Conservation (phyloP, 768 basidiomycete genomes). For the Leucosporidium scottii region DNA sequence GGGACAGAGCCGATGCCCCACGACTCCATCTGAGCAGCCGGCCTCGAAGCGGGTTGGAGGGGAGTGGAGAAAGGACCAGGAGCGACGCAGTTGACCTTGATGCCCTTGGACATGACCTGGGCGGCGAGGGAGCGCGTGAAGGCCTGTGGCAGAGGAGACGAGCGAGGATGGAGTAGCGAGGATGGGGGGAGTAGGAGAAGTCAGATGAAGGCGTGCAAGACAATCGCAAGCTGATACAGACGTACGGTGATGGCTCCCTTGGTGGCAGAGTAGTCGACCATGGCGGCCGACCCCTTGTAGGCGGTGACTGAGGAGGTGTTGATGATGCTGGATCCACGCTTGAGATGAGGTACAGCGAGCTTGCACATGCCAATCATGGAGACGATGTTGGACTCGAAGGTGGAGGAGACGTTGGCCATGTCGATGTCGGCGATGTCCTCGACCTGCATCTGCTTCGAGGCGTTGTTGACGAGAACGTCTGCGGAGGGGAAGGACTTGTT, state of each 20-base stretch:
- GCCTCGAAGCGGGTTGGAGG: slow-evolving; percentile 54
- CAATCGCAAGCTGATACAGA: slow-evolving; percentile 11
- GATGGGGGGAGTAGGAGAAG: background rate
- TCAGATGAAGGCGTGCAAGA: slow-evolving; percentile 11
- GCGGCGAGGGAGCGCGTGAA: slow-evolving; percentile 55
- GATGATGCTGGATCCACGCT: slow-evolving; percentile 56
- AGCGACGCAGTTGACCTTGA: slow-evolving; percentile 52
- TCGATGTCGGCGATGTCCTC: slow-evolving; percentile 41
- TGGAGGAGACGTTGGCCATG: slow-evolving; percentile 52
- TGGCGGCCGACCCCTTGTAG: slow-evolving; percentile 40
- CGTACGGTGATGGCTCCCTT: slow-evolving; percentile 50
- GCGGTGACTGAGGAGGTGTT: slow-evolving; percentile 58
- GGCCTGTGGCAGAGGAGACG: slow-evolving; percentile 29
- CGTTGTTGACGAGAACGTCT: slow-evolving; percentile 56
- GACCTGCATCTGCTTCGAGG: slow-evolving; percentile 34
- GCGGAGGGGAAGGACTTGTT: slow-evolving; percentile 45
- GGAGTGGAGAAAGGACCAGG: slow-evolving; percentile 55
- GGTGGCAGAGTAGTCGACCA: slow-evolving; percentile 52
- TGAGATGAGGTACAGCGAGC: slow-evolving; percentile 53
- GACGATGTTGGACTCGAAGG: slow-evolving; percentile 55
- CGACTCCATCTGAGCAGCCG: slow-evolving; percentile 54
- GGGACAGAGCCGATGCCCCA: slow-evolving; percentile 45
- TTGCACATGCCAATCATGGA: slow-evolving; percentile 55
- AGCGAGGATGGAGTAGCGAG: too few relatives aligned
- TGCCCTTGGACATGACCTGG: slow-evolving; percentile 54